Evolutionary conservation across 257 asterid genomes (phyloP).

Genomic region (Solanum piurae): DNA sequence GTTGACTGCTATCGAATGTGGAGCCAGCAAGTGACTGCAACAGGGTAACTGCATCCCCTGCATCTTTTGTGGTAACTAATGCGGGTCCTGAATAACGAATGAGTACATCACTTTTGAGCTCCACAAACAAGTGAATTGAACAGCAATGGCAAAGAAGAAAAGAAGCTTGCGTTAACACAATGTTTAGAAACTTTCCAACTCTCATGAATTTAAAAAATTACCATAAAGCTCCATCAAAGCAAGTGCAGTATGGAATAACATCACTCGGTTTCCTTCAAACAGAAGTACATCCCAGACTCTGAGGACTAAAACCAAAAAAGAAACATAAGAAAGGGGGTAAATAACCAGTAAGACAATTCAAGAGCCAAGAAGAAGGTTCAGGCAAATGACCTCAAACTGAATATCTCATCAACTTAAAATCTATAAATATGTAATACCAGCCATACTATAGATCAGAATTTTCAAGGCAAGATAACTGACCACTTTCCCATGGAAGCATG

Average conservation of each 20-base stretch:
- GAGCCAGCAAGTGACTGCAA: conserved; percentile 89
- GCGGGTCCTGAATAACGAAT: conserved; percentile 66
- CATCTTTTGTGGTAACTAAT: conserved; percentile 87
- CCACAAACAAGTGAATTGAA: conserved; percentile 8
- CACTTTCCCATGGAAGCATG: conserved; percentile 99
- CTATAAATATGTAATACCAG: not conserved
- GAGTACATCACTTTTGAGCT: not conserved
- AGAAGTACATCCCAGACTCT: conserved; percentile 96
- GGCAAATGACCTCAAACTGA: not conserved
- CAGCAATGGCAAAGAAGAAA: not conserved
- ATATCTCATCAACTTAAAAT: not conserved
- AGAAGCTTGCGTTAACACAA: not conserved
- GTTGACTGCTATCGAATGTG: conserved; percentile 93
- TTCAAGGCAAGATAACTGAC: conserved; percentile 27
- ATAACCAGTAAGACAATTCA: not conserved
- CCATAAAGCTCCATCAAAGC: conserved; percentile 88
- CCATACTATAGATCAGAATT: not conserved
- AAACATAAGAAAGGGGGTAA: not conserved
- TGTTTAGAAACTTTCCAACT: not conserved
- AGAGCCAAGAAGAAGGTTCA: not conserved
- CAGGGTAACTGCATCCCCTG: conserved; percentile 88
- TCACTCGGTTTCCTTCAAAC: conserved; percentile 83
- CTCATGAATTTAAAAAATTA: conserved; percentile 19
- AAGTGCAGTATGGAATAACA: conserved; percentile 86
- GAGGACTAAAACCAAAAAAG: conserved; percentile 51